phyloP scores from a whole-genome alignment of 2,329 filamentous ascomycete genomes.

The Pseudogymnoascus sp. region DNA sequence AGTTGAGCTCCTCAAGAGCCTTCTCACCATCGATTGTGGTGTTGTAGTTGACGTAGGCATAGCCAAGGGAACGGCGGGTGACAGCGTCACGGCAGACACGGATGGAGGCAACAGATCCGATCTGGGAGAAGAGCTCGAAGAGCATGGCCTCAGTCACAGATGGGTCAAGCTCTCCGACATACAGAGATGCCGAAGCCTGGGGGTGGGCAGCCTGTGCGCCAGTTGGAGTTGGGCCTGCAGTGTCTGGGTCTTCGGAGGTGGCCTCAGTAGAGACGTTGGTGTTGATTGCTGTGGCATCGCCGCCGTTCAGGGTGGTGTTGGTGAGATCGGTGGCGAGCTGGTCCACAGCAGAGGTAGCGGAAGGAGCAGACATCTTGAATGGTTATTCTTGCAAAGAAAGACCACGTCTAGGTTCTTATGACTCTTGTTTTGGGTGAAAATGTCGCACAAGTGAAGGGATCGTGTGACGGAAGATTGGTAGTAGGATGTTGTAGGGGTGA shows the following conservation, averaged over 20 bases:
- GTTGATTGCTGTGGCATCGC: slow-evolving; percentile 65
- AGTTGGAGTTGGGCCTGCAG: slow-evolving; percentile 62
- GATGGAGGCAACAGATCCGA: slow-evolving; percentile 96
- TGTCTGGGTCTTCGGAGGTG: slow-evolving; percentile 51
- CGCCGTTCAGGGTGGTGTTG: slow-evolving; percentile 62
- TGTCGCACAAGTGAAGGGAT: slow-evolving; percentile 15
- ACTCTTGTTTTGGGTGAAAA: slow-evolving; percentile 20
- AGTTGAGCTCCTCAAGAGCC: slow-evolving; percentile 98
- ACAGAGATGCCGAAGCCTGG: slow-evolving; percentile 93
- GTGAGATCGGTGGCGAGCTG: slow-evolving; percentile 74
- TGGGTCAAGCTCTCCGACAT: slow-evolving; percentile 96
- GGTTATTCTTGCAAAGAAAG: slow-evolving; percentile 19
- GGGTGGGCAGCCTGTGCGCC: slow-evolving; percentile 65
- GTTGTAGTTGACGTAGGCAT: slow-evolving; percentile 99
- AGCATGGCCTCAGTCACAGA: slow-evolving; percentile 99
- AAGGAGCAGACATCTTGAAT: slow-evolving; percentile 54
- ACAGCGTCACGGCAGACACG: slow-evolving; percentile 99
- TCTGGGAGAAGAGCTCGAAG: slow-evolving; percentile 99
- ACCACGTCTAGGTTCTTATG: slow-evolving; percentile 12
- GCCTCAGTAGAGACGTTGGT: slow-evolving; percentile 57
- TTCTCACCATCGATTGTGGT: slow-evolving; percentile 93
- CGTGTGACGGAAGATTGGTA: slow-evolving; percentile 17
- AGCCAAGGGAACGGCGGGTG: slow-evolving; percentile 95
- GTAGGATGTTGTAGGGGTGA: slow-evolving; percentile 15
- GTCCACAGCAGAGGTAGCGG: slow-evolving; percentile 57